Evolutionary conservation across 257 asterid genomes (phyloP), one percentile per base, ranked within the genome.

Genomic region (Coffea canephora): DNA sequence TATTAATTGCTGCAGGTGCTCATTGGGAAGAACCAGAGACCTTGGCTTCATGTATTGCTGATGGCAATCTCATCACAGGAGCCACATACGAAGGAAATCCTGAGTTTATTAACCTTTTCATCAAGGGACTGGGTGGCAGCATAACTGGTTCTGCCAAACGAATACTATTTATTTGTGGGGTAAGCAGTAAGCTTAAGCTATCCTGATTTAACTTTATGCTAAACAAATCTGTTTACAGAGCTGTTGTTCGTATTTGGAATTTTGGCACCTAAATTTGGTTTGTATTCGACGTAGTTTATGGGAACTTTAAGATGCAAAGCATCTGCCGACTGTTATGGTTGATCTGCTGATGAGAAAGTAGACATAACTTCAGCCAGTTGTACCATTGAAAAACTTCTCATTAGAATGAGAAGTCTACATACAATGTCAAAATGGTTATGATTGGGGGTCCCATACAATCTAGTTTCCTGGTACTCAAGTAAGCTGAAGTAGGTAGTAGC

Each of bases 151-250:
- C 97, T 69, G 92, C 90, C 71, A 95, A 91, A 84, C 81, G 87
- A 52, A 90, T 95, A 77, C 86, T 95, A 46, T 93, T 95, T 84
- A 94, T 95, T 25, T 93, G 99, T 66, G 99, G 99, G 86, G 99
- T 95, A 83, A 89, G 97, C 83, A 85, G 99, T 95, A 83, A 89
- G 97, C 83, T 78, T 57, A 65, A 18, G 45, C n/a, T 75, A 70
- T 69, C 81, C 77, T 82, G n/a, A 41, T 41, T 79, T 80, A 62
- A 49, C 49, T 46, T 79, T 4, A 36, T 16, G 12, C 36, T 5
- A 50, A n/a, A 23, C 34, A 3, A 70, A 41, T 49, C 61, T 14
- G 27, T 36, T 23, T 45, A 48, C 23, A 31, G 68, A 18, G 8
- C 69, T 10, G 48, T 15, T 27, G 39, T 1, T n/a, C 21, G 27